These are phyloP conservation scores for Wickerhamomyces bovis DNA, from an alignment of 805 yeast species.

Conservation along the genomic window DNA sequence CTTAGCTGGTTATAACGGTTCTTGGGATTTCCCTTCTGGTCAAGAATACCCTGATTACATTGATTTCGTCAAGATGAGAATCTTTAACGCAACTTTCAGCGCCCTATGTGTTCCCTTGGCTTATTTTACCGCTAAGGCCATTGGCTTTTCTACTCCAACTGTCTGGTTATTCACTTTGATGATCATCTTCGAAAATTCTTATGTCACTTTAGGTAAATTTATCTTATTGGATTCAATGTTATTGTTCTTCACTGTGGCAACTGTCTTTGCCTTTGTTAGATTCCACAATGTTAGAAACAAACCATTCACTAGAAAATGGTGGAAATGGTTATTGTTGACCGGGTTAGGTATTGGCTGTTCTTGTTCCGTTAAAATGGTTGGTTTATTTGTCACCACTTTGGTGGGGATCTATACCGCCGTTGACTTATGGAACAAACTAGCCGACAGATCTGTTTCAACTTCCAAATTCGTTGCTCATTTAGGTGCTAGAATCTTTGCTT, in stretches of 20 bases:
- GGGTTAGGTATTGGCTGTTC: constrained; percentile 88
- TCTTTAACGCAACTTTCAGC: constrained; percentile 80
- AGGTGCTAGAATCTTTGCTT: constrained; percentile 57
- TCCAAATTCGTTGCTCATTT: constrained; percentile 52
- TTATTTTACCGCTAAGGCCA: constrained; percentile 70
- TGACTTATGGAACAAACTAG: constrained; percentile 82
- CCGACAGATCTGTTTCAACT: constrained; percentile 53
- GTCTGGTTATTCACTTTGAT: constrained; percentile 75
- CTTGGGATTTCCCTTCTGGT: constrained; percentile 86
- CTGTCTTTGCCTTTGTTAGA: constrained; percentile 65
- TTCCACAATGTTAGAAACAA: constrained; percentile 54
- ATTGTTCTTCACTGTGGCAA: constrained; percentile 80
- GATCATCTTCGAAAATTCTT: constrained; percentile 78
- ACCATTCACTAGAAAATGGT: constrained; percentile 74
- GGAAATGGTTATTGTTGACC: constrained; percentile 83
- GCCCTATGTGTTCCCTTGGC: constrained; percentile 83
- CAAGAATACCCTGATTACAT: constrained; percentile 66
- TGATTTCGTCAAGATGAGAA: constrained; percentile 80
- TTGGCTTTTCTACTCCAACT: constrained; percentile 66
- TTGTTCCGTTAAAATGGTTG: constrained; percentile 94
- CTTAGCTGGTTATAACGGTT: constrained; percentile 81
- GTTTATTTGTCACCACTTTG: constrained; percentile 79
- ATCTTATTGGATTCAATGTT: constrained; percentile 90
- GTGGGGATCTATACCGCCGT: constrained; percentile 87
- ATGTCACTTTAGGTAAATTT: constrained; percentile 80